These are phyloP conservation scores for Pleurotus tuber-regium DNA, from an alignment of 768 basidiomycete genomes.

Conservation along the genomic window DNA sequence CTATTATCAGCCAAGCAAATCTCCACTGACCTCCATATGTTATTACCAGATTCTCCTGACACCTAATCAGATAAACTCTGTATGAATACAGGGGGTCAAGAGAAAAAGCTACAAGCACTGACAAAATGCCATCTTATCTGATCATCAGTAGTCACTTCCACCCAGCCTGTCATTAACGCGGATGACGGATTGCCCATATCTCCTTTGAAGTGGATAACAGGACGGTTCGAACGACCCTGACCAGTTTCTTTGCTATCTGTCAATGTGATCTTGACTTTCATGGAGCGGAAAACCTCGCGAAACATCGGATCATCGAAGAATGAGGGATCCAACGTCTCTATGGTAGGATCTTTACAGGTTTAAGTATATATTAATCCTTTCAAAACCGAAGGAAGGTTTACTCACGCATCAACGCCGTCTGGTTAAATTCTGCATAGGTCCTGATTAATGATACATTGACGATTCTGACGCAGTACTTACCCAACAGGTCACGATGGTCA, in stretches of 20 bases:
- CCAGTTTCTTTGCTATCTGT: constrained; percentile 33
- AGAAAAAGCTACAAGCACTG: constrained; percentile 20
- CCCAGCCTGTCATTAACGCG: constrained; percentile 49
- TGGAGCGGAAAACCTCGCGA: constrained; percentile 48
- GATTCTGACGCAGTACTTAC: constrained; percentile 34
- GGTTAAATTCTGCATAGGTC: constrained; percentile 49
- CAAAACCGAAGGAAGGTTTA: no score
- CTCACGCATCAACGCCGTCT: no score
- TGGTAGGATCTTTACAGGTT: not conserved
- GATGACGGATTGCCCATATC: constrained; percentile 40
- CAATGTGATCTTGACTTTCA: constrained; percentile 46
- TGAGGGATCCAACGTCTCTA: constrained; percentile 33
- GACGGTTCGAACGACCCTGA: constrained; percentile 49
- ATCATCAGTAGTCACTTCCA: constrained; percentile 55
- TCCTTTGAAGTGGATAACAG: constrained; percentile 53
- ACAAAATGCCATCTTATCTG: constrained; percentile 67
- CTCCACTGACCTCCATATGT: constrained; percentile 53
- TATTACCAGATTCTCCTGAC: constrained; percentile 49
- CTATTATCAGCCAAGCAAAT: not conserved
- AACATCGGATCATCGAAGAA: constrained; percentile 52
- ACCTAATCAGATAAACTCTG: constrained; percentile 25
- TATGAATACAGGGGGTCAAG: constrained; percentile 12
- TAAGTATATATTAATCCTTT: no score
- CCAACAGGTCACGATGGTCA: constrained; percentile 63
- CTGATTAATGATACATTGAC: no score